phyloP scores from a whole-genome alignment of 768 basidiomycete genomes.

The Psilocybe tampanensis region DNA sequence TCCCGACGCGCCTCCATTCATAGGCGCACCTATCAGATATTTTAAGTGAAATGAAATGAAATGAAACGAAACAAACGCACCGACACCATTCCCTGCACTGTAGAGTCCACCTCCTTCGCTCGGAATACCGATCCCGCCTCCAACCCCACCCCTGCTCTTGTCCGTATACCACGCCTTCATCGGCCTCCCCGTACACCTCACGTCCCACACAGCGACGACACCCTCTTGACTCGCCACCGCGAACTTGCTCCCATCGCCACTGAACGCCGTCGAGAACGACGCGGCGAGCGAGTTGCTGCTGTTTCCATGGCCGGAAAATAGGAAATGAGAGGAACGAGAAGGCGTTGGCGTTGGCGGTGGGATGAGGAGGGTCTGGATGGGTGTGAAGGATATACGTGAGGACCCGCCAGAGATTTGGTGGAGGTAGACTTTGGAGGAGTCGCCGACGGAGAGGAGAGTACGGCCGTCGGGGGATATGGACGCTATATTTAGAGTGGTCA shows the following conservation, averaged over 20 bases:
- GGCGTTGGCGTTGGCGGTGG: conserved; percentile 50
- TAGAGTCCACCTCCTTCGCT: conserved; percentile 17
- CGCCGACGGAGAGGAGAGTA: conserved; percentile 87
- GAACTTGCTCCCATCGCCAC: conserved; percentile 73
- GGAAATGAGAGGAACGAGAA: background rate
- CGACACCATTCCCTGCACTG: too few relatives aligned
- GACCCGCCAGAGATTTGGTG: conserved; percentile 74
- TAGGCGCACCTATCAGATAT: too few relatives aligned
- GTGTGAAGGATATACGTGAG: conserved; percentile 58
- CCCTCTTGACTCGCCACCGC: conserved; percentile 86
- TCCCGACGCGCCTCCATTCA: too few relatives aligned
- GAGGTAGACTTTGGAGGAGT: conserved; percentile 84
- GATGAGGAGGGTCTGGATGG: conserved; percentile 68
- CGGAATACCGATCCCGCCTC: conserved; percentile 6
- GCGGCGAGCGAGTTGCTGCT: conserved; percentile 54
- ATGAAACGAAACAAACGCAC: too few relatives aligned
- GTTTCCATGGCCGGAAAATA: background rate
- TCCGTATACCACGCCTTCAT: conserved; percentile 70
- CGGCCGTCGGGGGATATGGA: conserved; percentile 89
- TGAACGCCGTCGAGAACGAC: conserved; percentile 82
- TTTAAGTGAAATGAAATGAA: too few relatives aligned
- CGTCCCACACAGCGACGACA: conserved; percentile 81
- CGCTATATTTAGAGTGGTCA: conserved; percentile 41
- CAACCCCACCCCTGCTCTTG: conserved; percentile 29
- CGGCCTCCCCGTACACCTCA: conserved; percentile 64